Conservation (phyloP, 805 yeast species). For the Lipomyces sp. region DNA sequence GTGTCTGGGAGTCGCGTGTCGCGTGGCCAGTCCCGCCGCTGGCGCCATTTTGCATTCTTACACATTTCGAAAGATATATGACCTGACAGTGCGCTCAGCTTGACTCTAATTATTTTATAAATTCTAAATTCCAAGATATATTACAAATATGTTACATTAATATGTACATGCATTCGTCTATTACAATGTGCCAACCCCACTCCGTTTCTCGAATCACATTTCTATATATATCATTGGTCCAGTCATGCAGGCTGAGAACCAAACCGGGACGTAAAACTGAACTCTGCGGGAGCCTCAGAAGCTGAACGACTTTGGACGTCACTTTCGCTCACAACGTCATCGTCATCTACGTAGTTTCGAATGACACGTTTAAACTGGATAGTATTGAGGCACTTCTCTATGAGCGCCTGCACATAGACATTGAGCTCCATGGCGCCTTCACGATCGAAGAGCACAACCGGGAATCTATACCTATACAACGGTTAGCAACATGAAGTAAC, state of each 20-base stretch:
- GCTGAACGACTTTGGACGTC: neutral
- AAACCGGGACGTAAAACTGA: neutral
- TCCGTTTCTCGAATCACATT: neutral
- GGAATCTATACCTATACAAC: constrained; percentile 59
- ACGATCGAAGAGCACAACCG: constrained; percentile 75
- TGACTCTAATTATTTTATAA: too few species aligned
- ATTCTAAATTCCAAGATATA: neutral
- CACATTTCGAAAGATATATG: too few species aligned
- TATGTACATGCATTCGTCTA: neutral
- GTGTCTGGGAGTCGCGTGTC: too few species aligned
- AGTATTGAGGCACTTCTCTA: constrained; percentile 31
- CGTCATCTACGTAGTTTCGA: neutral
- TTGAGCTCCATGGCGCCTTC: constrained; percentile 75
- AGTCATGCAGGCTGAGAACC: neutral
- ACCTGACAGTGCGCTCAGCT: too few species aligned
- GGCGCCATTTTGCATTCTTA: too few species aligned
- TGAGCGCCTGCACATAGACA: constrained; percentile 23
- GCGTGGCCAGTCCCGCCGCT: too few species aligned
- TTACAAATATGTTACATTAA: neutral
- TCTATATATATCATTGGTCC: neutral
- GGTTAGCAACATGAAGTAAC: neutral
- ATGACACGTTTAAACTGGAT: constrained; percentile 24
- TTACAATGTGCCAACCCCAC: neutral
- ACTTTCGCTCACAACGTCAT: neutral
- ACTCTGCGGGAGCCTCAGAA: neutral